Evolutionary conservation across 495 filamentous ascomycete genomes (phyloP).

Genomic region (Aspergillus bridgeri): DNA sequence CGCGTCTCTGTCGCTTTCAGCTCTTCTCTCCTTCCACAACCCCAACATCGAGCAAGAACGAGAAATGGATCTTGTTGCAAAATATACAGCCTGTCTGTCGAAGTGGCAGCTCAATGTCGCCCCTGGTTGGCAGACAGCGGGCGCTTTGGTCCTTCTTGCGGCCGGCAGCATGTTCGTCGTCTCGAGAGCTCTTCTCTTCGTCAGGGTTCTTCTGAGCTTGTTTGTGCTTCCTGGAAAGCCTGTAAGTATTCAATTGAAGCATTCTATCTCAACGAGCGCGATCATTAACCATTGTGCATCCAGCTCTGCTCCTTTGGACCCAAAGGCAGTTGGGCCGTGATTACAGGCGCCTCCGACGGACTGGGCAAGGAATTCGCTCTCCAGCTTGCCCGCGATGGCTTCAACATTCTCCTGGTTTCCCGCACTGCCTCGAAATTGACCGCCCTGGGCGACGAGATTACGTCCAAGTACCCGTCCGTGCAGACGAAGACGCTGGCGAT

Average conservation of each 20-base stretch:
- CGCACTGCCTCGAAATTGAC: constrained; percentile 89
- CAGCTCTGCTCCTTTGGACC: constrained; percentile 89
- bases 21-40: constrained; percentile 11
- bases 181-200: constrained; percentile 55
- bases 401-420: constrained; percentile 90
- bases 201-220: constrained; percentile 64
- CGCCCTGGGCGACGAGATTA: constrained; percentile 70
- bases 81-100: constrained; percentile 33
- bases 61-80: constrained; percentile 38
- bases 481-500: constrained; percentile 76
- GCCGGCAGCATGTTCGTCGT: constrained; percentile 59
- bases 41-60: not conserved
- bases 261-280: not conserved
- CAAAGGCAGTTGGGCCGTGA: constrained; percentile 88
- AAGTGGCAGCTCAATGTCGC: constrained; percentile 35
- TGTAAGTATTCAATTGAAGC: constrained; percentile 36
- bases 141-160: constrained; percentile 37
- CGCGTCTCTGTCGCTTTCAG: constrained; percentile 19
- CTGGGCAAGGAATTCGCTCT: constrained; percentile 94
- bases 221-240: constrained; percentile 71
- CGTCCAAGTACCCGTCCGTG: constrained; percentile 56
- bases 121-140: constrained; percentile 37
- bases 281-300: constrained; percentile 3
- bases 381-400: constrained; percentile 86
- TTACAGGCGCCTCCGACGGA: constrained; percentile 95